Evolutionary conservation across 805 yeast genomes (phyloP), one percentile per base, ranked within the genome.

Genomic region (Saccharomycopsis amapae): DNA sequence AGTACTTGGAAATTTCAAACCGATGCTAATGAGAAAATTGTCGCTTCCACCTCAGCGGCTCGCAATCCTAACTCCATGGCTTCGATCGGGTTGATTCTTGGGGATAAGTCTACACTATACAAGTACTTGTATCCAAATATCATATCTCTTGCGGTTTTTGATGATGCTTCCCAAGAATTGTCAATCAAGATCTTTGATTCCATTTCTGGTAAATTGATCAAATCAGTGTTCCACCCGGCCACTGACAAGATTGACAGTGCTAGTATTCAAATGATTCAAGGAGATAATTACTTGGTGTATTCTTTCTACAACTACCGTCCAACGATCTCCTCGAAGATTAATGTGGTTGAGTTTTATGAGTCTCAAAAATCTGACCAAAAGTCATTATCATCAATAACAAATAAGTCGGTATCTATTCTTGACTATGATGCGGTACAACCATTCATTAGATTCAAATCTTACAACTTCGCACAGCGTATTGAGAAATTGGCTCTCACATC

Each of bases 231-330:
- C 4, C 76, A 73, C 46, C 68, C 64, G 24, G 64, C 61, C 19
- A 58, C 62, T 3, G 71, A 68, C 4, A 68, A 67, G 22, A 57
- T 69, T 7, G 69, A 66, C 42, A 58, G 71, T 3, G 68, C 68
- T 9, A 61, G 62, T 7, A 63, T 42, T 1, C 64, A 72, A 1
- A 55, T 86, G 23, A 68, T 78, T 1, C 73, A 78, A 61, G 93
- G 87, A 40, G 97, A 90, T 58, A 78, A 89, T 62, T 90, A 93
- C 85, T 66, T 87, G 15, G 70, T 85, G 9, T 81, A 84, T 57
- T 67, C 89, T 0, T 81, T 77, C 55, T 75, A 71, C 57, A 72
- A 79, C 46, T 56, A 58, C 1, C 59, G 59, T 2, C 80, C 81
- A 9, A 59, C 68, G 18, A 71, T 76, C 2, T 74, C 74, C 26